Base-by-base conservation (phyloP, 192 early-diverging fungal genomes). In the Gigaspora rosea region DNA sequence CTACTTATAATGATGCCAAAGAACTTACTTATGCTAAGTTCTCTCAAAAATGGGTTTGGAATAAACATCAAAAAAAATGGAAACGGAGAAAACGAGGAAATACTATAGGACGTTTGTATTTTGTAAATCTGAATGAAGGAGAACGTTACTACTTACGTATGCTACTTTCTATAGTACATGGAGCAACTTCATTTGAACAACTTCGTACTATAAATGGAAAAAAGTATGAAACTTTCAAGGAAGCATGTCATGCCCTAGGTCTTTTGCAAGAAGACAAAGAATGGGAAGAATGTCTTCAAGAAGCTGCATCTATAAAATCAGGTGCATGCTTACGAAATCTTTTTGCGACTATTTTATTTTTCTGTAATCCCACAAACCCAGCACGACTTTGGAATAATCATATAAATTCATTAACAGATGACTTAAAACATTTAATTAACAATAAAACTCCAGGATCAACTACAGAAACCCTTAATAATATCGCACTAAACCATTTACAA, bases 121-220 rank as follows among this genome's bases (percentile, higher is more conserved):
- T 73, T 46, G 69, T 67, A 4, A 52, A 65, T 54, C 74, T 74
- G 15, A 63, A 59, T 1, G 33, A 78, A 10, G 78, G 81, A 6
- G 78, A 82, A 20, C 32, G 64, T 32, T 82, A 74, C n/a, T 82
- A 79, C 50, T 61, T 82, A 1, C 51, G 68, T n/a, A 52, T 79
- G 18, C 58, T 82, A 27, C 65, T 82, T 8, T 51, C 41, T 41
- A 56, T 36, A 47, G 78, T 82, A 18, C 18, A 36, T 54, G 52
- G 56, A 57, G 71, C 80, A 35, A 75, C 22, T 20, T 78, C 78
- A 0, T 82, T 27, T 27, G 27, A 27, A 27, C 27, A 27, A 27
- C 27, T 27, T 27, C 1, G 27, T 27, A 27, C 27, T 12, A 68
- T 82, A 16, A 15, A 72, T 22, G 49, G 62, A 16, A 13, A n/a